Percentiles rank a stretch among this genome's conserved stretches.
These are phyloP conservation scores for Ophiostoma novo-ulmi DNA, from an alignment of 2,329 filamentous ascomycete species.

Conservation along the genomic window DNA sequence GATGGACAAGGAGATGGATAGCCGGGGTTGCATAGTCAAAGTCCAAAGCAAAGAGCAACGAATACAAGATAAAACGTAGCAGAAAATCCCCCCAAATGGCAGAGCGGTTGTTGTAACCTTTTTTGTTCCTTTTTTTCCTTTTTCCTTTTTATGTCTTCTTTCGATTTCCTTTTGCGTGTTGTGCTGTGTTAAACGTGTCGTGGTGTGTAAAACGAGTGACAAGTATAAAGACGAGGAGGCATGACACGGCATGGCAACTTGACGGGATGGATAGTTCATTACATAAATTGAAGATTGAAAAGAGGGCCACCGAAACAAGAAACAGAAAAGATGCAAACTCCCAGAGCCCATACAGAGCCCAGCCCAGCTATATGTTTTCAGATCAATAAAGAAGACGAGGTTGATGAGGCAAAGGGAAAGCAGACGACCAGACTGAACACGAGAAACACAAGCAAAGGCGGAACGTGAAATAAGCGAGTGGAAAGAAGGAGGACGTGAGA, in stretches of 20 bases:
- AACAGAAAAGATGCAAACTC: conserved; percentile 8
- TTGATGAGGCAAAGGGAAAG: background rate
- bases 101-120: background rate
- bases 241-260: background rate
- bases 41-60: background rate
- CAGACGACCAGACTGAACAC: background rate
- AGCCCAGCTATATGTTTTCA: background rate
- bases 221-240: background rate
- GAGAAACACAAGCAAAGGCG: too few species aligned
- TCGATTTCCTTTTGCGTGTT: background rate
- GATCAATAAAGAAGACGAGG: background rate
- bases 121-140: background rate
- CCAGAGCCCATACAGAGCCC: background rate
- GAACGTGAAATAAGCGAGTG: too few species aligned
- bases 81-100: background rate
- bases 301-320: background rate
- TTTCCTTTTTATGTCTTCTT: too few species aligned
- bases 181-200: background rate
- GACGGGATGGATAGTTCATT: background rate
- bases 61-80: background rate
- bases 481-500: background rate
- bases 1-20: background rate
- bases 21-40: background rate
- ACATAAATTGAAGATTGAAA: conserved; percentile 19
- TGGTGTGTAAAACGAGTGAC: background rate